Evolutionary conservation across 163 green algal genomes (phyloP).

Genomic region (Volvox carteri): DNA sequence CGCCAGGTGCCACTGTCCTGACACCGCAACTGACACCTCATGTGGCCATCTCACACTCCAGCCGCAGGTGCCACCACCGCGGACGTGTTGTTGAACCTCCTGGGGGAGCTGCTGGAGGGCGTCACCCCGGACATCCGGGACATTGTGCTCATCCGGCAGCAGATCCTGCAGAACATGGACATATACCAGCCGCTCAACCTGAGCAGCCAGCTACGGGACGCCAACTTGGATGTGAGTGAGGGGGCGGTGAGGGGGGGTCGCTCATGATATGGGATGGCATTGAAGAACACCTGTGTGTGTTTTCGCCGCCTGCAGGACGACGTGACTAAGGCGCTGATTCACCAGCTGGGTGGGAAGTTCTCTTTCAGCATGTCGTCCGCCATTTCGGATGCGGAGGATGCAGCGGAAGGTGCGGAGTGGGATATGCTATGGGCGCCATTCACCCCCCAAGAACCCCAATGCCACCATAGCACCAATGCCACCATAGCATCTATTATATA

Average conservation of each 20-base stretch:
- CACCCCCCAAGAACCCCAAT: no score
- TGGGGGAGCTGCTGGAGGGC: conserved; percentile 37
- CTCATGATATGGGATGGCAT: no score
- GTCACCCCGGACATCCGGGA: conserved; percentile 10
- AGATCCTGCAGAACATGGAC: conserved; percentile 35
- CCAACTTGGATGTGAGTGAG: conserved; percentile 43
- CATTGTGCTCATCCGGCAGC: conserved; percentile 27
- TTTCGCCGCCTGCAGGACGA: conserved; percentile 38
- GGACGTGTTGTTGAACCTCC: conserved; percentile 34
- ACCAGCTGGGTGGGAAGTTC: conserved; percentile 42
- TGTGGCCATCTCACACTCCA: no score
- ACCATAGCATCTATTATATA: no score
- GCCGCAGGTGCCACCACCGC: conserved; percentile 27
- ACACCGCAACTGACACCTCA: no score
- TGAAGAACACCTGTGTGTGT: no score
- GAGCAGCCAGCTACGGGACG: background rate
- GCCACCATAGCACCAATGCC: no score
- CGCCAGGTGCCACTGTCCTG: no score
- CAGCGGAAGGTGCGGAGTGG: background rate
- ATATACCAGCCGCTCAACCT: conserved; percentile 38
- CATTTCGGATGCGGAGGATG: conserved; percentile 8
- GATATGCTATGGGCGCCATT: no score
- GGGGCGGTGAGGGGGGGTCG: no score
- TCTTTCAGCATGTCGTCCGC: conserved; percentile 3
- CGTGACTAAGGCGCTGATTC: conserved; percentile 29